A percentile compares a stretch with the other conserved stretches of the same genome.
phyloP scores from a whole-genome alignment of 129 eudicot genomes.

The carrot (Daucus carota) region DNA sequence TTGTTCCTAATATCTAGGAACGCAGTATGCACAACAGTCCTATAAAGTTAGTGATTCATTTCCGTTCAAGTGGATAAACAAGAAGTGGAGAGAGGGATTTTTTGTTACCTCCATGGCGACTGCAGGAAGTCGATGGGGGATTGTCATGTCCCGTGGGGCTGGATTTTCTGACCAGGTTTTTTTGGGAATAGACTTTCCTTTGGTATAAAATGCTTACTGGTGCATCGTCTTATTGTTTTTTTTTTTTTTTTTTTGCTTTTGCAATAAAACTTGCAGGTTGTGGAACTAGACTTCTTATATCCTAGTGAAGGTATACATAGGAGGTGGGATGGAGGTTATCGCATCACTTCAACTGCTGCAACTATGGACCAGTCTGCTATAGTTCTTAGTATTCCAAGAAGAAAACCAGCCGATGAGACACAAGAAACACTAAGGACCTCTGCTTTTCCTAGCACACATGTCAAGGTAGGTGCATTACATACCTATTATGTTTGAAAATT shows the following conservation, averaged over 20 bases:
- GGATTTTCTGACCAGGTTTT: slow-evolving; percentile 68
- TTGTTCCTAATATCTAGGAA: slow-evolving; percentile 34
- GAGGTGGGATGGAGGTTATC: slow-evolving; percentile 85
- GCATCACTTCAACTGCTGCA: slow-evolving; percentile 83
- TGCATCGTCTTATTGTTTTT: neutral
- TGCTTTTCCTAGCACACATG: slow-evolving; percentile 82
- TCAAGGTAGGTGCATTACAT: slow-evolving; percentile 39
- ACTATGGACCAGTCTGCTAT: slow-evolving; percentile 78
- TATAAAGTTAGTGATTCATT: slow-evolving; percentile 92
- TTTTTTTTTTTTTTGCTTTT: slow-evolving; percentile 1
- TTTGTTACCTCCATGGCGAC: slow-evolving; percentile 89
- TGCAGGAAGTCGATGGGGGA: slow-evolving; percentile 79
- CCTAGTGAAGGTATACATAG: slow-evolving; percentile 91
- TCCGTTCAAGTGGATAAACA: slow-evolving; percentile 88
- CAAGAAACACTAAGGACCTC: slow-evolving; percentile 84
- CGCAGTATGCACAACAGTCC: slow-evolving; percentile 66
- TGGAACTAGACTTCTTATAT: slow-evolving; percentile 78
- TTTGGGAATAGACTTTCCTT: neutral
- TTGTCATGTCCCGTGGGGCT: slow-evolving; percentile 89
- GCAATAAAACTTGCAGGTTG: slow-evolving; percentile 41
- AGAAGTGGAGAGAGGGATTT: slow-evolving; percentile 88
- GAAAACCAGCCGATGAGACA: slow-evolving; percentile 67
- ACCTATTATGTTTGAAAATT: neutral
- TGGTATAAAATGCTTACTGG: neutral
- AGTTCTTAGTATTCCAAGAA: slow-evolving; percentile 72